Evolutionary conservation across 306 rosid species (phyloP).

Genomic region (Castanopsis chinensis): DNA sequence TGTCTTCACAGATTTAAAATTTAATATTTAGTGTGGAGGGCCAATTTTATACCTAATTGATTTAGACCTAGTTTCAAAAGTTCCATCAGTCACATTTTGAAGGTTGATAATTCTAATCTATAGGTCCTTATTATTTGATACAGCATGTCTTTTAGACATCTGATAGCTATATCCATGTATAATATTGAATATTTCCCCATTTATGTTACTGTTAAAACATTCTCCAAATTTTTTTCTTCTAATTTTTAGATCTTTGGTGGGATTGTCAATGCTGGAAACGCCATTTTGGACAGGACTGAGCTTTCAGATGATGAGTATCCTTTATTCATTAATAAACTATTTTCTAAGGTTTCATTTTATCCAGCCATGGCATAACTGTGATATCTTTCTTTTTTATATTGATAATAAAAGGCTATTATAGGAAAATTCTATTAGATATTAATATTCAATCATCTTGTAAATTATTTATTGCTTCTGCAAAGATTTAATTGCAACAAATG

Average conservation of each 20-base stretch:
- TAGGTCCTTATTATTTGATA: too few species aligned
- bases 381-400: neutral
- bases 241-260: conserved; percentile 79
- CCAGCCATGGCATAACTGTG: conserved; percentile 2
- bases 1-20: neutral
- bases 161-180: neutral
- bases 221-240: conserved; percentile 8
- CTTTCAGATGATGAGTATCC: conserved; percentile 91
- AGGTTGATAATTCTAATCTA: neutral
- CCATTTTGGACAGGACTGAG: conserved; percentile 61
- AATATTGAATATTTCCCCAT: neutral
- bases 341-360: conserved; percentile 14
- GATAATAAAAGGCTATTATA: neutral
- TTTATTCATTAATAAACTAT: conserved; percentile 26
- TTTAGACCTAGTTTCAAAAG: neutral
- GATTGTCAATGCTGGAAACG: conserved; percentile 78
- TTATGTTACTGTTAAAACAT: conserved; percentile 3
- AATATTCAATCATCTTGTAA: neutral
- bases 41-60: neutral
- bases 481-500: conserved; percentile 16
- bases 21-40: neutral
- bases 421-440: neutral
- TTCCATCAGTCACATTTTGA: neutral
- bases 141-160: neutral
- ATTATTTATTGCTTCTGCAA: conserved; percentile 9